Percentiles rank a stretch among this genome's conserved stretches.
Conservation (phyloP, 2,329 filamentous ascomycete genomes). For the Paecilomyces sp. region DNA sequence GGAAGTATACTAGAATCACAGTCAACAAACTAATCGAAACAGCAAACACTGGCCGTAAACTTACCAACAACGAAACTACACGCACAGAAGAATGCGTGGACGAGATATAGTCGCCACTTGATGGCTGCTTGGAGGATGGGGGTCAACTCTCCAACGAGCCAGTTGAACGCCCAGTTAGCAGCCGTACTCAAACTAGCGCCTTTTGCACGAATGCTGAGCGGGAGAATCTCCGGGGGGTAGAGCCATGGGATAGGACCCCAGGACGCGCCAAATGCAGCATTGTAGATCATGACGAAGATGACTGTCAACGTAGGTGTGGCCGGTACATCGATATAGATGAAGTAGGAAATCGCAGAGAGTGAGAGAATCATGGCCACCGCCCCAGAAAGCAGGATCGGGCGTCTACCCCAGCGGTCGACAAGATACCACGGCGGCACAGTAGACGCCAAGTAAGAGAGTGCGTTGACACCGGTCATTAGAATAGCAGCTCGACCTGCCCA, state of each 20-base stretch:
- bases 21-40: neutral
- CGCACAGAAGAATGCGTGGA: constrained; percentile 96
- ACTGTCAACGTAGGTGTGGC: constrained; percentile 80
- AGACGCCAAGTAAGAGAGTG: constrained; percentile 80
- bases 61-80: constrained; percentile 92
- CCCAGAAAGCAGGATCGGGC: constrained; percentile 81
- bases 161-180: constrained; percentile 98
- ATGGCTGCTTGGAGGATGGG: constrained; percentile 89
- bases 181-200: constrained; percentile 94
- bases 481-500: constrained; percentile 87
- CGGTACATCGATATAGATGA: constrained; percentile 75
- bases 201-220: constrained; percentile 92
- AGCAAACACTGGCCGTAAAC: constrained; percentile 26
- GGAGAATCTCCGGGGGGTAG: constrained; percentile 97
- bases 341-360: constrained; percentile 86
- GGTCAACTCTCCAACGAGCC: constrained; percentile 91
- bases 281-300: constrained; percentile 95
- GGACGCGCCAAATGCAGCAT: constrained; percentile 91
- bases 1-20: constrained; percentile 69
- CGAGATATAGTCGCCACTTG: constrained; percentile 84
- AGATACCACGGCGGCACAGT: constrained; percentile 97
- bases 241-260: constrained; percentile 99
- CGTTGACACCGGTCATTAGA: constrained; percentile 96
- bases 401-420: constrained; percentile 84
- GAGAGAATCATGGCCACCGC: constrained; percentile 85